Base-by-base conservation (phyloP, 345 rosid species). In the Melastoma malabathricum region DNA sequence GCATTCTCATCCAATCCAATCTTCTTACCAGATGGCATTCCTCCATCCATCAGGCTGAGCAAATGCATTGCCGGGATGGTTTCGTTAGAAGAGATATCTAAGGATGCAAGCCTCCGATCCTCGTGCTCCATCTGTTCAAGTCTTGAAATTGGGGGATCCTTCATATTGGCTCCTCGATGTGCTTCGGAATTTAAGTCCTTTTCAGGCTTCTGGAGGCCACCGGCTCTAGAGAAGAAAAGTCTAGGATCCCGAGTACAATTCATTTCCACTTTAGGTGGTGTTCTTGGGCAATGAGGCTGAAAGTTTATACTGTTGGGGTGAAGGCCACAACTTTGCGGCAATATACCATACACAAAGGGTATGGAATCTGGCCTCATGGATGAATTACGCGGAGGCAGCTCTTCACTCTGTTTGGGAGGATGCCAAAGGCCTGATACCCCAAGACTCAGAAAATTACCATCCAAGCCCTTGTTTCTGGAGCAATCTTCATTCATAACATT, bases 31-130 rank as follows among this genome's bases (percentile, higher is more conserved):
- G 95, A 73, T 13, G 49, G 63, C 16, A 71, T 44, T 55, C 81
- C 73, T 49, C 86, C 89, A 78, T 88, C 85, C 96, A 85, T 83
- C 46, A 85, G 96, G 71, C 92, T 85, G 39, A 85, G 87, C 61
- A 93, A 75, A 75, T 83, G 89, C 90, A 93, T 68, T 15, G 97
- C 94, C 8, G 97, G 80, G 61, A 88, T 83, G 47, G 84, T 78
- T 41, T 93, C 95, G 47, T 73, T 88, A 43, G 88, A 64, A 60
- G 59, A 78, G 10, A 70, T 58, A 53, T 88, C 95, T 27, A 71
- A 34, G 3, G 88, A 58, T 20, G 78, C 74, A 43, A 59, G 15
- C 12, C 44, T 55, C 49, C 63, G 60, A 16, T 68, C 60, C 18
- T 68, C 60, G 31, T 51, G 44, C 25, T 65, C 64, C 9, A 60